phyloP scores from a whole-genome alignment of 2,329 filamentous ascomycete genomes.

The Geoglossum cookeanum region DNA sequence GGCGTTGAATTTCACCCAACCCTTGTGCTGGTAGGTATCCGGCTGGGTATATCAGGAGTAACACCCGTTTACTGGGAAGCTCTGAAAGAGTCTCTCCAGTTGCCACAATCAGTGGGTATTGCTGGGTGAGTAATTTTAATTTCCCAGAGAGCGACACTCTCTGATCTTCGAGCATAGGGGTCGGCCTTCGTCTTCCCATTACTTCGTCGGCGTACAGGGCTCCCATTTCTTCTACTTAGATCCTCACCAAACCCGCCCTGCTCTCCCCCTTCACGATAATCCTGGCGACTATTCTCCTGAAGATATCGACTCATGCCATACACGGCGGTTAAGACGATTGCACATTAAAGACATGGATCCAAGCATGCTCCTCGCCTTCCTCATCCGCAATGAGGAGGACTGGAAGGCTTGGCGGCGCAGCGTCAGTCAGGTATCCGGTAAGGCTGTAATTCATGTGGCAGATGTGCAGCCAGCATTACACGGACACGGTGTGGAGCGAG shows the following conservation, averaged over 20 bases:
- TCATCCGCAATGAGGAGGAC: slow-evolving; percentile 66
- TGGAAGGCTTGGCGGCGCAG: slow-evolving; percentile 66
- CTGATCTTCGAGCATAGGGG: slow-evolving; percentile 35
- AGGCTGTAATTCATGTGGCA: slow-evolving; percentile 69
- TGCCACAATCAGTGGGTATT: slow-evolving; percentile 87
- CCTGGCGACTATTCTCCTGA: slow-evolving; percentile 42
- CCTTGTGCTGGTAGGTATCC: slow-evolving; percentile 70
- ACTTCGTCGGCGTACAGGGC: slow-evolving; percentile 55
- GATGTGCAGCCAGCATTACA: slow-evolving; percentile 43
- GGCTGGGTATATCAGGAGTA: slow-evolving; percentile 83
- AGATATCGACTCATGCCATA: slow-evolving; percentile 73
- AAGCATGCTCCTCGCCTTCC: slow-evolving; percentile 89
- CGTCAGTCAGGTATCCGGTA: slow-evolving; percentile 59
- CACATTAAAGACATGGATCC: slow-evolving; percentile 90
- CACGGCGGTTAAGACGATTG: slow-evolving; percentile 60
- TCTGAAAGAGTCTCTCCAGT: slow-evolving; percentile 65
- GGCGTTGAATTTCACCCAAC: slow-evolving; percentile 58
- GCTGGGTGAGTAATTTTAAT: slow-evolving; percentile 48
- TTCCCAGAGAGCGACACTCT: neutral
- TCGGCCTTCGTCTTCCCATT: slow-evolving; percentile 74
- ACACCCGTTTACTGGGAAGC: slow-evolving; percentile 91
- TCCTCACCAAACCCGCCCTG: slow-evolving; percentile 67
- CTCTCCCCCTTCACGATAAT: slow-evolving; percentile 44
- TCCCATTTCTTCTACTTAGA: slow-evolving; percentile 85
- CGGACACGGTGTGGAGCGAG: slow-evolving; percentile 37